Conservation (phyloP, 1,139 yeast genomes). For the Saccharomycopsis hybrid region DNA sequence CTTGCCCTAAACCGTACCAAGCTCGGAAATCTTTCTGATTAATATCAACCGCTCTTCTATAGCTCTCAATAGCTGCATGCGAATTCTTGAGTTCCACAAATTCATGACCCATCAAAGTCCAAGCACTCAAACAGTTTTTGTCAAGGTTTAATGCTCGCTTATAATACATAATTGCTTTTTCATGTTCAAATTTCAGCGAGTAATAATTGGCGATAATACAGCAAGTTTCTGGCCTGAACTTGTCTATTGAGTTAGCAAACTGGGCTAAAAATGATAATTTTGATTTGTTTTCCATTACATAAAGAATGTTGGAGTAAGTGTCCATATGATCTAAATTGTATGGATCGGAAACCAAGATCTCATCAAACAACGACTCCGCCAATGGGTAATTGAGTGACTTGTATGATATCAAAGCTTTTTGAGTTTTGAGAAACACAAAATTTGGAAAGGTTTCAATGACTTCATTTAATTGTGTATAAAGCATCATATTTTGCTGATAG, state of each 20-base stretch:
- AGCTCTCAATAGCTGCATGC: conserved; percentile 96
- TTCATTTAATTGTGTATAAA: conserved; percentile 43
- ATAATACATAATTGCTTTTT: conserved; percentile 88
- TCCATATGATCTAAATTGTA: conserved; percentile 85
- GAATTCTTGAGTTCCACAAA: conserved; percentile 93
- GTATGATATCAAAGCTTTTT: conserved; percentile 73
- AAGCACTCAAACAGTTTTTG: conserved; percentile 79
- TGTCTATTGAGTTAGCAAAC: conserved; percentile 74
- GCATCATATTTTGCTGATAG: conserved; percentile 54
- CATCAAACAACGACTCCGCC: conserved; percentile 77
- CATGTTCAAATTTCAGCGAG: conserved; percentile 88
- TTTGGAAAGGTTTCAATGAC: conserved; percentile 57
- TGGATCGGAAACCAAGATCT: conserved; percentile 71
- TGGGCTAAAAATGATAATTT: conserved; percentile 86
- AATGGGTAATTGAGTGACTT: conserved; percentile 74
- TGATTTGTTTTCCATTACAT: conserved; percentile 85
- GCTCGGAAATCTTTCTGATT: conserved; percentile 89
- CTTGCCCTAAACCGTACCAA: conserved; percentile 98
- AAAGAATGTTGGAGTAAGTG: conserved; percentile 84
- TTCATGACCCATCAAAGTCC: conserved; percentile 99
- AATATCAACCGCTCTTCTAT: conserved; percentile 84
- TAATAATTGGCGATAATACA: conserved; percentile 92
- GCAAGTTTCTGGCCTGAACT: conserved; percentile 90
- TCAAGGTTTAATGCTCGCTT: conserved; percentile 81
- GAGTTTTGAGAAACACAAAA: conserved; percentile 70